phyloP scores from a whole-genome alignment of 495 filamentous ascomycete species.

The Aspergillus nanangensis region DNA sequence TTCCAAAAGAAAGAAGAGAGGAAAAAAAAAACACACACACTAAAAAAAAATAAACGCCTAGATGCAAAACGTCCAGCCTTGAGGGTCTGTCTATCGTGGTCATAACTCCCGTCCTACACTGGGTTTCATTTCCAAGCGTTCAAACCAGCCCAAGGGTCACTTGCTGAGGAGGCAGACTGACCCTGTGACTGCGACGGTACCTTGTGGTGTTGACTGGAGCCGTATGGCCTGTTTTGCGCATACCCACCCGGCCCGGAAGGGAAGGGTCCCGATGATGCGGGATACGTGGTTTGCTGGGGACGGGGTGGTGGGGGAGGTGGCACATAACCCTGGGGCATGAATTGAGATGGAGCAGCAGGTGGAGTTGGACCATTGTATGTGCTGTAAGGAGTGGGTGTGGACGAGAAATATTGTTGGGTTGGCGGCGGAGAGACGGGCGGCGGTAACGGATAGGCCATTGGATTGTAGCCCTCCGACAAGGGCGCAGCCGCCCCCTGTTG shows the following conservation, averaged over 20 bases:
- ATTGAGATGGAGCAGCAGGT: slow-evolving; percentile 33
- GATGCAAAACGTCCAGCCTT: slow-evolving; percentile 16
- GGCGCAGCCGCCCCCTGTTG: slow-evolving; percentile 43
- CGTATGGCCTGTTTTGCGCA: slow-evolving; percentile 42
- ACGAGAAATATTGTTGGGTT: slow-evolving; percentile 39
- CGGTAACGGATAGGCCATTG: slow-evolving; percentile 50
- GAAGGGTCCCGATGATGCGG: slow-evolving; percentile 47
- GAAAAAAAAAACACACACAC: background rate
- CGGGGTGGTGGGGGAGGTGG: slow-evolving; percentile 87
- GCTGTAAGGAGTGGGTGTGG: slow-evolving; percentile 31
- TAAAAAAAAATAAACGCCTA: slow-evolving; percentile 6
- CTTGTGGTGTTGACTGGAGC: slow-evolving; percentile 31
- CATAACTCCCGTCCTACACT: background rate
- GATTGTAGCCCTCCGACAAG: slow-evolving; percentile 48
- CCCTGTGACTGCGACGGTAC: slow-evolving; percentile 43
- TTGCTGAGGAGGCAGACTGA: slow-evolving; percentile 31
- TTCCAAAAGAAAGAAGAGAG: background rate
- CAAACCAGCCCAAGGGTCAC: slow-evolving; percentile 82
- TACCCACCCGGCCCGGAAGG: slow-evolving; percentile 58
- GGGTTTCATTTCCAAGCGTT: slow-evolving; percentile 72
- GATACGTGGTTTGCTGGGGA: slow-evolving; percentile 72
- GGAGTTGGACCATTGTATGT: slow-evolving; percentile 32
- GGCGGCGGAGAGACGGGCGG: slow-evolving; percentile 43
- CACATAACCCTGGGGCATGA: slow-evolving; percentile 76
- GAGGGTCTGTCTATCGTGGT: slow-evolving; percentile 15